Evolutionary conservation across 2,329 filamentous ascomycete species (phyloP).

Genomic region (Cercospora zeina): DNA sequence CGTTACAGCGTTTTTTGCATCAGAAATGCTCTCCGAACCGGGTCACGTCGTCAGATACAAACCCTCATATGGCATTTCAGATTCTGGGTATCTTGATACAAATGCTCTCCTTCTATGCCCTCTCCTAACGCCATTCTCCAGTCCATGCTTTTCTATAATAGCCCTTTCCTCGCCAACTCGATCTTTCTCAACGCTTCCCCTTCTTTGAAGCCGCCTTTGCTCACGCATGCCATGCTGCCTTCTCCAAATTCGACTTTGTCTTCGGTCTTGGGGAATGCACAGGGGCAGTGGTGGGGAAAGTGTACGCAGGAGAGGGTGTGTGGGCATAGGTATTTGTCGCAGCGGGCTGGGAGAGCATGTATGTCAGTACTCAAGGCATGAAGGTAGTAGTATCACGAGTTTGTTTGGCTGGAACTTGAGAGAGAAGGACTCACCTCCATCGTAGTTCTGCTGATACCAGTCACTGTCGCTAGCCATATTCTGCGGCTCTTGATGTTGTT

Average conservation of each 20-base stretch:
- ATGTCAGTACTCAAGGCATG: too few species aligned
- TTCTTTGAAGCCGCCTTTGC: slow-evolving; percentile 70
- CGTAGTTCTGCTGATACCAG: slow-evolving; percentile 74
- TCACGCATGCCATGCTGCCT: slow-evolving; percentile 71
- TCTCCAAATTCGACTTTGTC: slow-evolving; percentile 70
- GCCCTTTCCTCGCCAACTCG: slow-evolving; percentile 74
- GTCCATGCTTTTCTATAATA: slow-evolving; percentile 55
- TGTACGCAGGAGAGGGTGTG: slow-evolving; percentile 93
- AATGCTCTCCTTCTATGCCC: neutral
- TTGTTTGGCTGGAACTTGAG: too few species aligned
- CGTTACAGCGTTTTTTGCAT: too few species aligned
- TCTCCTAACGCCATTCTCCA: neutral
- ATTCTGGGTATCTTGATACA: slow-evolving; percentile 12
- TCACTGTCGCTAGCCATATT: slow-evolving; percentile 82
- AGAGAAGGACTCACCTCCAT: slow-evolving; percentile 57
- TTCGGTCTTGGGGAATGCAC: slow-evolving; percentile 69
- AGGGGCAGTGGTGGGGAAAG: slow-evolving; percentile 96
- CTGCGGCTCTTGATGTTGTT: slow-evolving; percentile 63
- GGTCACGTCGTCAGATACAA: neutral
- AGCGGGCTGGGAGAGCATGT: slow-evolving; percentile 65
- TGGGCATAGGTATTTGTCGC: slow-evolving; percentile 91
- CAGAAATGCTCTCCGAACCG: too few species aligned
- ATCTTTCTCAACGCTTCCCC: slow-evolving; percentile 74
- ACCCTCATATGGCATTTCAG: neutral
- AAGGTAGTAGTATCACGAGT: too few species aligned